Evolutionary conservation across 495 filamentous ascomycete genomes (phyloP).

Genomic region (Bombardia bombarda): DNA sequence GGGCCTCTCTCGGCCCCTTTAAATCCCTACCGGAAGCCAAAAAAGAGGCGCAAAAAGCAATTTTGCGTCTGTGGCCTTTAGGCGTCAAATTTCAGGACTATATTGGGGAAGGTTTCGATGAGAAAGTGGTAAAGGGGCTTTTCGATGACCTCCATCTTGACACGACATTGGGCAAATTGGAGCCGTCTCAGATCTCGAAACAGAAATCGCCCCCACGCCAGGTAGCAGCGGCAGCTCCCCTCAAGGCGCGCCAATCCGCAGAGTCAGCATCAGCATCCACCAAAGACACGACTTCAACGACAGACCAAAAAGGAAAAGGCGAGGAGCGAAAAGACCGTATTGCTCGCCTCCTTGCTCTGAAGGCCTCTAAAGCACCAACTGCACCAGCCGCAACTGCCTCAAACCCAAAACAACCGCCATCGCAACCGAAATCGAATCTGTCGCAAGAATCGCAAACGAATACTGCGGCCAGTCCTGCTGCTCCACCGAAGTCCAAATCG

Average conservation of each 20-base stretch:
- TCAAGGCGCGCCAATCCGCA: too few species aligned
- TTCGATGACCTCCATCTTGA: conserved; percentile 59
- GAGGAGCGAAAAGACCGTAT: conserved; percentile 72
- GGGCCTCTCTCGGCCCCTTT: conserved; percentile 5
- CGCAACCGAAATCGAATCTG: conserved; percentile 6
- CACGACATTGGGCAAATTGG: conserved; percentile 28
- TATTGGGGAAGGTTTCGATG: conserved; percentile 63
- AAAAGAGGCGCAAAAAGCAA: conserved; percentile 60
- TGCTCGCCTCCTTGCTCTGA: conserved; percentile 61
- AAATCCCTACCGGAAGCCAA: conserved; percentile 43
- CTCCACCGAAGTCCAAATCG: conserved; percentile 21
- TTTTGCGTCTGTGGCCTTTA: conserved; percentile 54
- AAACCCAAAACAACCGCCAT: conserved; percentile 1
- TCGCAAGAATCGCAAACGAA: conserved; percentile 6
- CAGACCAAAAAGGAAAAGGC: conserved; percentile 34
- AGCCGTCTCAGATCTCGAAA: too few species aligned
- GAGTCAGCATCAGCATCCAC: background rate
- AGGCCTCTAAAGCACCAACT: conserved; percentile 25
- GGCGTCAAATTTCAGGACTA: conserved; percentile 62
- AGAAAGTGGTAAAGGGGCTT: conserved; percentile 50
- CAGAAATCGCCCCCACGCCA: too few species aligned
- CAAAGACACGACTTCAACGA: conserved; percentile 5
- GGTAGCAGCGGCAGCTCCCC: too few species aligned
- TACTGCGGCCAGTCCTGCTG: conserved; percentile 1
- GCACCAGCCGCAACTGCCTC: conserved; percentile 8